Conservation (phyloP, 768 basidiomycete genomes). For the Cyclocybe aegerita region DNA sequence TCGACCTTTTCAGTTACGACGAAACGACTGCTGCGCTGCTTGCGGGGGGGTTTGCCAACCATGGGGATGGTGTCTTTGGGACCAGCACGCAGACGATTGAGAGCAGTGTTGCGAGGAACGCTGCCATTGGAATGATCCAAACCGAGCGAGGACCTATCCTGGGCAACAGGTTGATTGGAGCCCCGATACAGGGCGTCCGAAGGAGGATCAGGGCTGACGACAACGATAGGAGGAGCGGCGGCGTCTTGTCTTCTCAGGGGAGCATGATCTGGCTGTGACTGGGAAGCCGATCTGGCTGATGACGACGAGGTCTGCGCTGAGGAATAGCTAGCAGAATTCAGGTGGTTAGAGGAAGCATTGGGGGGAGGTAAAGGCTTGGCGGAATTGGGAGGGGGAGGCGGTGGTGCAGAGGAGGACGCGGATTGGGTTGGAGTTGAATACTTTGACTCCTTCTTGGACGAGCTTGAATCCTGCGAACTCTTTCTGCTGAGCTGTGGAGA, state of each 20-base stretch:
- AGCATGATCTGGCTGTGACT: slow-evolving; percentile 55
- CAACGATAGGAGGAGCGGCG: slow-evolving; percentile 79
- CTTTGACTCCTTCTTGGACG: slow-evolving; percentile 72
- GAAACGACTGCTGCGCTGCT: slow-evolving; percentile 96
- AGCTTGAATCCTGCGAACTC: slow-evolving; percentile 61
- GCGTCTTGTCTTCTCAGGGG: slow-evolving; percentile 41
- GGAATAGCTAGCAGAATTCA: slow-evolving; percentile 37
- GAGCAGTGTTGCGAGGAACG: slow-evolving; percentile 65
- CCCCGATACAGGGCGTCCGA: slow-evolving; percentile 45
- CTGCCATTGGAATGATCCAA: slow-evolving; percentile 50
- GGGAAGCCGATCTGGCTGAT: slow-evolving; percentile 37
- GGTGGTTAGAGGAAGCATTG: slow-evolving; percentile 33
- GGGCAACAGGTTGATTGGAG: slow-evolving; percentile 31
- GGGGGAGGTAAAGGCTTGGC: slow-evolving; percentile 64
- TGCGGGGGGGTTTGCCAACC: slow-evolving; percentile 93
- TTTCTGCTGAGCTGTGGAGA: slow-evolving; percentile 60
- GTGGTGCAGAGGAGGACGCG: slow-evolving; percentile 22
- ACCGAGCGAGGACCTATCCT: slow-evolving; percentile 47
- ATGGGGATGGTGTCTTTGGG: slow-evolving; percentile 98
- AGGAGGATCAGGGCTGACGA: slow-evolving; percentile 73
- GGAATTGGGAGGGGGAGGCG: slow-evolving; percentile 61
- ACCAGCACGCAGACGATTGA: slow-evolving; percentile 74
- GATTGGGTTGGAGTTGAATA: slow-evolving; percentile 26
- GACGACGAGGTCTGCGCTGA: slow-evolving; percentile 36
- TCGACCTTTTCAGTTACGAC: slow-evolving; percentile 96